phyloP scores from a whole-genome alignment of 1,284 basidiomycete genomes.

The Melanopsichium pennsylvanicum region DNA sequence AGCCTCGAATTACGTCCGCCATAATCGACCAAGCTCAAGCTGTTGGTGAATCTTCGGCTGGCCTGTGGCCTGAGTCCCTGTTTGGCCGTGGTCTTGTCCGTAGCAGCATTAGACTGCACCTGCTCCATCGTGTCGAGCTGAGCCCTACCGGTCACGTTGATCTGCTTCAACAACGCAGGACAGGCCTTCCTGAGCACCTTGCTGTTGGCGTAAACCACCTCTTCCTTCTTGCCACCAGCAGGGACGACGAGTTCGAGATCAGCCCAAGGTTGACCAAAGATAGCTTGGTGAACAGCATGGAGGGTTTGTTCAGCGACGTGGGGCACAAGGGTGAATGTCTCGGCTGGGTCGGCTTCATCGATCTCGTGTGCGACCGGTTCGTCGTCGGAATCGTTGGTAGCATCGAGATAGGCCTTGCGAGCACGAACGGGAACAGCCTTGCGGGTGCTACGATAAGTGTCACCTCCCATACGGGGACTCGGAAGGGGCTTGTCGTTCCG shows the following conservation, averaged over 20 bases:
- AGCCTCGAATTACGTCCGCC: constrained; percentile 16
- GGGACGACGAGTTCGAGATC: constrained; percentile 36
- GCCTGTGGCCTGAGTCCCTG: constrained; percentile 4
- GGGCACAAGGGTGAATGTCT: constrained; percentile 33
- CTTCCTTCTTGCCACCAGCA: constrained; percentile 25
- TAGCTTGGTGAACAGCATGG: constrained; percentile 36
- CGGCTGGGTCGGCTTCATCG: constrained; percentile 28
- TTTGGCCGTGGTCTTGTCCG: constrained; percentile 10
- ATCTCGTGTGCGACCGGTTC: constrained; percentile 13
- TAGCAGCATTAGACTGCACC: constrained; percentile 15
- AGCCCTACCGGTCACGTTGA: constrained; percentile 20
- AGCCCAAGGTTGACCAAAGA: constrained; percentile 36
- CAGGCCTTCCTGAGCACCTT: constrained; percentile 33
- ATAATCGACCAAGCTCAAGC: constrained; percentile 20
- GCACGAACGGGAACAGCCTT: not conserved
- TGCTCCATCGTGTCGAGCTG: constrained; percentile 40
- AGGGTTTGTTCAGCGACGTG: constrained; percentile 38
- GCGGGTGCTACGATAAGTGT: constrained; percentile 7
- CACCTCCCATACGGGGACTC: constrained; percentile 8
- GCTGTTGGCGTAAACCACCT: constrained; percentile 32
- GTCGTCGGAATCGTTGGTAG: constrained; percentile 9
- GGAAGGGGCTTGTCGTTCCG: constrained; percentile 29
- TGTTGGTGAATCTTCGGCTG: constrained; percentile 25
- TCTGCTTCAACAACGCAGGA: constrained; percentile 27
- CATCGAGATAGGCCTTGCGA: constrained; percentile 13